Evolutionary conservation across 306 rosid genomes (phyloP), one percentile per base, ranked within the genome.

Genomic region (Nissolia schottii): DNA sequence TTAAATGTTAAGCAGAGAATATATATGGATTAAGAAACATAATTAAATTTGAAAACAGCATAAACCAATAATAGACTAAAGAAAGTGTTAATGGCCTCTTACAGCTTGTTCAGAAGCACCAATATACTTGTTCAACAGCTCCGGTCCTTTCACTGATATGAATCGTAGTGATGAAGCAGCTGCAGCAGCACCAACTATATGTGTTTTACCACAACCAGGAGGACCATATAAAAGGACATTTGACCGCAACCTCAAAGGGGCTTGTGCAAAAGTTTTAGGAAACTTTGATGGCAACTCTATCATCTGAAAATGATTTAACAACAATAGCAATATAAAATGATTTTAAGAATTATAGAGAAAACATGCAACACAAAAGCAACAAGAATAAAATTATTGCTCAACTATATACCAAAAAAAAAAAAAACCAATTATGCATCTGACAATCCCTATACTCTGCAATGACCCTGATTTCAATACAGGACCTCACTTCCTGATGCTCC

Each of bases 61-160:
- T 28, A 16, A 28, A 35, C 54, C 23, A 67, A 45, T 41, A 76
- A 67, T 48, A 73, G 48, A 60, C 66, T 23, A 60, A 66, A 40
- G 49, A 28, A 83, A 60, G 41, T 59, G 48, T 45, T 35, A 70
- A 60, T 51, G 59, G 77, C 67, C 29, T 69, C 94, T 87, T 87
- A 94, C 98, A 82, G 98, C 98, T 91, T 91, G 98, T 84, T 94
- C 98, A 18, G 98, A 94, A 80, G 98, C 98, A 76, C 97, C 98
- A 71, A 94, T 91, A 64, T 91, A 94, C 77, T 94, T 94, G 85
- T 91, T 94, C 81, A 94, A 79, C 53, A 91, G 92, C 81, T 94
- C 97, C 31, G 97, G 98, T 67, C 98, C 98, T 76, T 94, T 94
- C 49, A 94, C 85, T 49, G 95, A 89, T 81, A 94, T 89, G 82